A percentile compares a stretch with the other conserved stretches of the same genome.
These are phyloP conservation scores for Phytophthora brassicae DNA, from an alignment of 352 stramenopile genomes.

Conservation along the genomic window DNA sequence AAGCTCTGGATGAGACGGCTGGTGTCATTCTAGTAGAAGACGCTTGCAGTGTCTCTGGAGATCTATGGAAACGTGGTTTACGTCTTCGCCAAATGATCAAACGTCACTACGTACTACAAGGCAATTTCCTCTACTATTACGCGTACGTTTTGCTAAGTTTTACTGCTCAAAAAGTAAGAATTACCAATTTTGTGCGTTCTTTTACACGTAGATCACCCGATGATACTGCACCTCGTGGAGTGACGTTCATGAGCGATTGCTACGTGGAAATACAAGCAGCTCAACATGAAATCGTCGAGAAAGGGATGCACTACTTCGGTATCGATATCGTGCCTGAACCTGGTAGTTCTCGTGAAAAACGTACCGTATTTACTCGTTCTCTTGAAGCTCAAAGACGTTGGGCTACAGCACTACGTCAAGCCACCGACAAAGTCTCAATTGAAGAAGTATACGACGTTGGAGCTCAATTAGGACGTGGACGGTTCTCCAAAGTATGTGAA, in stretches of 20 bases:
- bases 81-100: conserved; percentile 88
- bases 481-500: conserved; percentile 89
- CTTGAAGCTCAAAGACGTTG: conserved; percentile 79
- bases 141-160: conserved; percentile 39
- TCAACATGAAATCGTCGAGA: conserved; percentile 69
- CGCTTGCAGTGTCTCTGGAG: conserved; percentile 45
- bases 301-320: conserved; percentile 80
- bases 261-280: conserved; percentile 65
- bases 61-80: conserved; percentile 78
- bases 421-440: conserved; percentile 88
- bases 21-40: conserved; percentile 37
- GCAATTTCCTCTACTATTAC: conserved; percentile 91
- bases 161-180: not conserved
- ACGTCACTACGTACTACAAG: conserved; percentile 82
- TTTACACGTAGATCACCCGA: conserved; percentile 46
- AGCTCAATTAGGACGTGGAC: conserved; percentile 82
- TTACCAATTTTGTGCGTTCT: conserved; percentile 3
- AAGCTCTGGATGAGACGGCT: conserved; percentile 29
- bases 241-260: conserved; percentile 80
- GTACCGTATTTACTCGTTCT: conserved; percentile 83
- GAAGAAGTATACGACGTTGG: conserved; percentile 91
- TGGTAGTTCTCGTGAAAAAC: conserved; percentile 64
- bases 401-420: conserved; percentile 68
- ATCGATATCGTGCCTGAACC: conserved; percentile 87
- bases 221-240: conserved; percentile 70